These are phyloP conservation scores for Xylaria longipes DNA, from an alignment of 495 filamentous ascomycete genomes.

Conservation along the genomic window DNA sequence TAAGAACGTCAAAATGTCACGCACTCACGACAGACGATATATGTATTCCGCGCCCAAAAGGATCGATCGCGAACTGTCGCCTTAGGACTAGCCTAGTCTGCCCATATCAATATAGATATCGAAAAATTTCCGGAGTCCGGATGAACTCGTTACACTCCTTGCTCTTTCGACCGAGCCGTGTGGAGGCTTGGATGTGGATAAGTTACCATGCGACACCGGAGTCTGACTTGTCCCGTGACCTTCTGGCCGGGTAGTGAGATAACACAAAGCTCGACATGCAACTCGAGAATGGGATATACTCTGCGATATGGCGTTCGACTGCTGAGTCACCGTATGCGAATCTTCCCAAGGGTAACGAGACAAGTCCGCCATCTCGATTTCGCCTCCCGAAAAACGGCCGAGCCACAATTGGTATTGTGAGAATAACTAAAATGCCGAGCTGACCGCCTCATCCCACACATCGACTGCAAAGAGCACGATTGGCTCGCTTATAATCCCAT, in stretches of 20 bases:
- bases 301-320: conserved; percentile 19
- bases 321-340: conserved; percentile 20
- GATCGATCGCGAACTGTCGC: conserved; percentile 23
- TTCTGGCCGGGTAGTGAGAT: conserved; percentile 3
- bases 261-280: not conserved
- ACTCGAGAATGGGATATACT: conserved; percentile 15
- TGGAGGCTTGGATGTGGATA: not conserved
- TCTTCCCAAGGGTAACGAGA: not conserved
- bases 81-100: not conserved
- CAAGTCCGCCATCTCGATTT: conserved; percentile 6
- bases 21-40: not conserved
- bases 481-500: conserved; percentile 5
- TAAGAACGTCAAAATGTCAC: not conserved
- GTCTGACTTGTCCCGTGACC: conserved; percentile 14
- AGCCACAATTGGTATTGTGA: conserved; percentile 4
- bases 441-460: conserved; percentile 12
- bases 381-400: conserved; percentile 19
- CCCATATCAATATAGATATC: conserved; percentile 7
- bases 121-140: conserved; percentile 17
- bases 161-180: conserved; percentile 1
- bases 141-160: conserved; percentile 7
- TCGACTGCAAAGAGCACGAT: not conserved
- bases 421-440: conserved; percentile 8
- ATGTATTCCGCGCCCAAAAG: not conserved
- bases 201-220: conserved; percentile 14